Evolutionary conservation across 163 green algal genomes (phyloP), one percentile per base, ranked within the genome.

Genomic region (Scenedesmus sp.): DNA sequence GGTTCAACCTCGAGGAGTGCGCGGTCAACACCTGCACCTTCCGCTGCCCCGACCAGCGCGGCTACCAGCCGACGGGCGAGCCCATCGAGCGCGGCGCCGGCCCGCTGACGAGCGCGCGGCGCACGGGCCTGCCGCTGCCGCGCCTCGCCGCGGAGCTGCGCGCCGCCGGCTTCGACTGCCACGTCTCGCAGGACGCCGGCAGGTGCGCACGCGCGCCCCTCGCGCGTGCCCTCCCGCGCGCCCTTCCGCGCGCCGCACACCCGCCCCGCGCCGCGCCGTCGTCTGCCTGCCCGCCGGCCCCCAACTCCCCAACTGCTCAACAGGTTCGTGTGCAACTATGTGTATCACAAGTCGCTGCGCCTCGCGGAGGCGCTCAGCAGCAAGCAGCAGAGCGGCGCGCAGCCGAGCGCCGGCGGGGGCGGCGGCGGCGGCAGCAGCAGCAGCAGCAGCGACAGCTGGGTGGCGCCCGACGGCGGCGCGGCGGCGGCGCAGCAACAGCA

Each of bases 271-370:
- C n/a, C n/a, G n/a, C n/a, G n/a, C n/a, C n/a, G n/a, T n/a, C n/a
- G n/a, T n/a, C n/a, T n/a, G n/a, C n/a, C n/a, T n/a, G n/a, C n/a
- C n/a, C n/a, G n/a, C n/a, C n/a, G n/a, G n/a, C n/a, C n/a, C n/a
- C n/a, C n/a, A n/a, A 1, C 10, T n/a, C 2, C 9, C 3, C 56
- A 7, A 26, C 14, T 62, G 4, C 39, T 28, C 56, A 24, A 29
- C 56, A 64, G 88, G 28, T 93, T 89, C 63, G 88, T 93, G 2
- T 93, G 88, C 83, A 93, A 93, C 62, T 92, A 81, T 42, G 86
- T 83, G 0, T 89, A 90, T 57, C 88, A 87, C 73, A 70, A 84
- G 24, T 69, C 26, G 42, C 60, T 89, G 66, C 63, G 62, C 36
- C 77, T 78, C 22, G 62, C 36, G 33, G 13, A 82, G 63, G 31